Evolutionary conservation across 1,284 basidiomycete genomes (phyloP).

Genomic region (Termitomyces sp.): DNA sequence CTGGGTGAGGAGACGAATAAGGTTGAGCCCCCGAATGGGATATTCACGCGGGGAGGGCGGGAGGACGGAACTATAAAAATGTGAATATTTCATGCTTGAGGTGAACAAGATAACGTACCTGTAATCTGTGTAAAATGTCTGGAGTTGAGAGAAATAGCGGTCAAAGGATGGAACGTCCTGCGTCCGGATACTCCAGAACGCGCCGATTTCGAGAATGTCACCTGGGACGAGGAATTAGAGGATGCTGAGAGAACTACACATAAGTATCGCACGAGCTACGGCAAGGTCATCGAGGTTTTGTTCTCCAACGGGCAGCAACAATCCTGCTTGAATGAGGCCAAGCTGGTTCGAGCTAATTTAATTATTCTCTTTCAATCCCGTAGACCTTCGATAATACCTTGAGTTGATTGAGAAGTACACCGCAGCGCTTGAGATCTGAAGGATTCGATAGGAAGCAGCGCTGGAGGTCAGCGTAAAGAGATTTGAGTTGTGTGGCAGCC

Average conservation of each 20-base stretch:
- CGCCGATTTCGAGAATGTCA: constrained; percentile 93
- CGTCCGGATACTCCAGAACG: constrained; percentile 87
- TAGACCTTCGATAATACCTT: constrained; percentile 45
- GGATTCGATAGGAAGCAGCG: constrained; percentile 57
- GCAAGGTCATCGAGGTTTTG: constrained; percentile 58
- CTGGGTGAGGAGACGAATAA: constrained; percentile 91
- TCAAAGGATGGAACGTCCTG: constrained; percentile 91
- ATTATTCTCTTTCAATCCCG: constrained; percentile 6
- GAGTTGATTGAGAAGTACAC: constrained; percentile 58
- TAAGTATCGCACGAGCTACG: constrained; percentile 55
- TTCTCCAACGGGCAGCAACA: constrained; percentile 63
- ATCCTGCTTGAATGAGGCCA: constrained; percentile 71
- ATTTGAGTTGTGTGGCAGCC: constrained; percentile 49
- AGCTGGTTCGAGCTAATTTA: constrained; percentile 43
- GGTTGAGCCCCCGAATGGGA: constrained; percentile 87
- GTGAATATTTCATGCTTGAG: background rate
- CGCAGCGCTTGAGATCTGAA: constrained; percentile 62
- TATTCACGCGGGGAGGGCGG: constrained; percentile 83
- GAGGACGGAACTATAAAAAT: constrained; percentile 54
- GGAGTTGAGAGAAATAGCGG: constrained; percentile 90
- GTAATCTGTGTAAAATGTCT: constrained; percentile 90
- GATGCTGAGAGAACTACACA: background rate
- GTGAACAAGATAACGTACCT: constrained; percentile 38
- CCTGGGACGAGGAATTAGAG: constrained; percentile 39
- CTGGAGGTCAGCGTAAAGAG: constrained; percentile 60